These are phyloP conservation scores for Entomortierella parvispora DNA, from an alignment of 192 early-diverging fungal genomes.

Conservation along the genomic window DNA sequence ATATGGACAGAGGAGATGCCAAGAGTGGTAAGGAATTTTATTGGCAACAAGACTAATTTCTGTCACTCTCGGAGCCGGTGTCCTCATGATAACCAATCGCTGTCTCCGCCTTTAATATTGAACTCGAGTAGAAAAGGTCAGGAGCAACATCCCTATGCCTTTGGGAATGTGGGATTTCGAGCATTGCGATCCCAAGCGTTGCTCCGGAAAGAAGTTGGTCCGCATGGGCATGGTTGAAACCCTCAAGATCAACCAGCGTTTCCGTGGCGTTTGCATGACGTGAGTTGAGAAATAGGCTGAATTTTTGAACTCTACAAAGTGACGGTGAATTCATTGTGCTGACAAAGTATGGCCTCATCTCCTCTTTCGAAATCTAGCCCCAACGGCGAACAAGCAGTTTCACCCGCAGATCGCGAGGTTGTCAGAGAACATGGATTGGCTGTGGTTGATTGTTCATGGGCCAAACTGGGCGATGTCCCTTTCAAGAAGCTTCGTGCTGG, in stretches of 20 bases:
- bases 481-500: conserved; percentile 86
- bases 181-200: conserved; percentile 98
- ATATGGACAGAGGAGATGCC: conserved; percentile 31
- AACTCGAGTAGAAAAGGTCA: conserved; percentile 30
- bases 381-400: conserved; percentile 86
- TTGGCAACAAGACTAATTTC: too few species aligned
- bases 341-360: too few species aligned
- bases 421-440: conserved; percentile 83
- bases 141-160: conserved; percentile 68
- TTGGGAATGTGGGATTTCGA: conserved; percentile 96
- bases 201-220: conserved; percentile 91
- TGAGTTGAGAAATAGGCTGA: conserved; percentile 25
- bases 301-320: too few species aligned
- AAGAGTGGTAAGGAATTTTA: conserved; percentile 5
- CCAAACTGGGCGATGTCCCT: conserved; percentile 92
- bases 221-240: conserved; percentile 83
- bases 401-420: conserved; percentile 83
- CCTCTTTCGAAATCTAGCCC: conserved; percentile 60
- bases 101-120: too few species aligned
- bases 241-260: conserved; percentile 84
- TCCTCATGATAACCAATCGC: too few species aligned
- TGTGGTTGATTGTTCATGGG: conserved; percentile 99
- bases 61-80: too few species aligned
- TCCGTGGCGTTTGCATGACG: conserved; percentile 91
- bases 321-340: background rate